Base-by-base conservation (phyloP, 345 rosid species). In the Gossypium herbaceum region DNA sequence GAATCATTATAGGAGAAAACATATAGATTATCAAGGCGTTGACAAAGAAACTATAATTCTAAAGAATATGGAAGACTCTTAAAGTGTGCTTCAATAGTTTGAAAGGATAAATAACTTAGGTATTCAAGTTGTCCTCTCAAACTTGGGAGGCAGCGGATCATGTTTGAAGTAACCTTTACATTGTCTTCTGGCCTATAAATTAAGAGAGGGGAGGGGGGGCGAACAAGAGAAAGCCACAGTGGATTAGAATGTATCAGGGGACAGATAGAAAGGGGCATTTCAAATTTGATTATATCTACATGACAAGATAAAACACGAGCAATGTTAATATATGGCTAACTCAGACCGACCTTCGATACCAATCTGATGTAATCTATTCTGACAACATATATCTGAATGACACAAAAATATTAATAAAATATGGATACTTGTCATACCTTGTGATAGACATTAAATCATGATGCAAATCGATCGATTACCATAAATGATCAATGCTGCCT, bases 101-200 rank as follows among this genome's bases (percentile, higher is more conserved):
- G 73, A 73, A 69, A 63, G 73, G 63, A 71, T 54, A 69, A 25
- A 57, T 10, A 57, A 75, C 65, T 70, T 43, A 65, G 54, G 65
- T 16, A 70, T 27, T 63, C 13, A 73, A 52, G 72, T 48, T 54
- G 77, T 73, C 82, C 74, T 70, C 78, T 80, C 80, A 64, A 44
- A 79, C 48, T 25, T 29, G 41, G 74, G 51, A 76, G 62, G 76
- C 22, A 72, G 4, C 64, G 1, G 61, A 63, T 5, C 64, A 29
- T 20, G 43, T 64, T 24, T 71, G 57, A 34, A 25, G 56, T 68
- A 25, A 58, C 12, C 58, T 19, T 55, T 43, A 64, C 3, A 65
- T 50, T 34, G 56, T 52, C 71, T 50, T 29, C 44, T 74, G 45
- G 47, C 62, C 72, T 41, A 58, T 73, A 61, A n/a, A 43, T 48